These are phyloP conservation scores for Rhizoctonia solani DNA, from an alignment of 1,284 basidiomycete species.

Conservation along the genomic window DNA sequence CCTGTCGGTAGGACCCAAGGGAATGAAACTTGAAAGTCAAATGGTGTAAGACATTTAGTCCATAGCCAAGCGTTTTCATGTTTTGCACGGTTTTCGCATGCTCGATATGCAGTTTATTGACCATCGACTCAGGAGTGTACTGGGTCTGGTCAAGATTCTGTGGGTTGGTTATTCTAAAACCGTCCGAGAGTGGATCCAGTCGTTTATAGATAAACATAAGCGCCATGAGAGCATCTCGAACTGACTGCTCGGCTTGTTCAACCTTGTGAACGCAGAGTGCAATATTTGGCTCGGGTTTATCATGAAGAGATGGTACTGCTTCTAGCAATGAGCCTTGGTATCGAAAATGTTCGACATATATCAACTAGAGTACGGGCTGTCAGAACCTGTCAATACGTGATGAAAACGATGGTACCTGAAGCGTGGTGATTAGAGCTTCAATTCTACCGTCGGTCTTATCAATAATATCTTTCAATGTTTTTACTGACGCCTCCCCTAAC, in stretches of 20 bases:
- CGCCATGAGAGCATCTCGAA: neutral
- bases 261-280: neutral
- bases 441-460: slow-evolving; percentile 19
- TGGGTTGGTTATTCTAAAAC: slow-evolving; percentile 4
- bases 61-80: neutral
- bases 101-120: neutral
- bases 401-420: too few relatives aligned
- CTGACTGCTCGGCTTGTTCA: neutral
- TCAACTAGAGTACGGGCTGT: neutral
- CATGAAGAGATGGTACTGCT: neutral
- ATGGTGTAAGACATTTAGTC: neutral
- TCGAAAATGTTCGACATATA: slow-evolving; percentile 15
- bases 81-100: neutral
- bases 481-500: slow-evolving; percentile 17
- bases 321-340: slow-evolving; percentile 21
- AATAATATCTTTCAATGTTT: slow-evolving; percentile 15
- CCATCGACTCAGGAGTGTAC: neutral
- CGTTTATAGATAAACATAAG: slow-evolving; percentile 13
- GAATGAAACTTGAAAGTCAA: slow-evolving; percentile 3
- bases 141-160: neutral
- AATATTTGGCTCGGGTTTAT: neutral
- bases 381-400: too few relatives aligned
- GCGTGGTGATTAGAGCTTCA: slow-evolving; percentile 8
- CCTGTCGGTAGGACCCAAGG: slow-evolving; percentile 18
- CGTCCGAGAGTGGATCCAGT: slow-evolving; percentile 1